Evolutionary conservation across 352 stramenopile genomes (phyloP).

Genomic region (Achlya hypogyna): DNA sequence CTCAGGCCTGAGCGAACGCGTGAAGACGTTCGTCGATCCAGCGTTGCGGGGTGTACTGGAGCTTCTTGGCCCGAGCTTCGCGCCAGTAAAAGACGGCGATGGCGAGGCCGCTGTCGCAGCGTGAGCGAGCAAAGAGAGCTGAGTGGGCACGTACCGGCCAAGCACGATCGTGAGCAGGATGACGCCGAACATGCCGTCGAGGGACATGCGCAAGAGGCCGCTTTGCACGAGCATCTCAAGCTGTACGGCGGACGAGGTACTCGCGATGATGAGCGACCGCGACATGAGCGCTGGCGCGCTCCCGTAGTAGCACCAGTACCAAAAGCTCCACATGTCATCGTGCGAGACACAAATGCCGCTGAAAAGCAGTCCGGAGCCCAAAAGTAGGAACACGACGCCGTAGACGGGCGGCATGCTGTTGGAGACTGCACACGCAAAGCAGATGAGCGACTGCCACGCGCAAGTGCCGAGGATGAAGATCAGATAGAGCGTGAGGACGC

Average conservation of each 20-base stretch:
- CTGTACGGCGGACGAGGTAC: slow-evolving; percentile 5
- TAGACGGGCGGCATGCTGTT: slow-evolving; percentile 15
- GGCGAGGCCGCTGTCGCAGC: not conserved
- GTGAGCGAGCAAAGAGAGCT: not conserved
- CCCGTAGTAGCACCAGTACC: slow-evolving; percentile 19
- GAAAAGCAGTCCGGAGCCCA: slow-evolving; percentile 14
- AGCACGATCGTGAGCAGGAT: slow-evolving; percentile 3
- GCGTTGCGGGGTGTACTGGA: slow-evolving; percentile 9
- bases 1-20: not conserved
- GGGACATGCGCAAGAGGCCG: slow-evolving; percentile 12
- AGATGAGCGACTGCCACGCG: slow-evolving; percentile 18
- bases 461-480: slow-evolving; percentile 19
- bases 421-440: slow-evolving; percentile 12
- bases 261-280: slow-evolving; percentile 14
- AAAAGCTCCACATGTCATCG: slow-evolving; percentile 13
- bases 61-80: slow-evolving; percentile 11
- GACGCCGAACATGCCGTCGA: slow-evolving; percentile 18
- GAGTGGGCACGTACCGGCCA: not conserved
- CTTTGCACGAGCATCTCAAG: slow-evolving; percentile 16
- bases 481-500: slow-evolving; percentile 14
- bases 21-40: slow-evolving; percentile 16
- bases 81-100: slow-evolving; percentile 12
- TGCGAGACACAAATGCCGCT: slow-evolving; percentile 13
- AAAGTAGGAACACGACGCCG: slow-evolving; percentile 5
- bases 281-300: slow-evolving; percentile 16